Evolutionary conservation across 805 yeast species (phyloP), one percentile per base, ranked within the genome.

Genomic region (Huiozyma naganishii): DNA sequence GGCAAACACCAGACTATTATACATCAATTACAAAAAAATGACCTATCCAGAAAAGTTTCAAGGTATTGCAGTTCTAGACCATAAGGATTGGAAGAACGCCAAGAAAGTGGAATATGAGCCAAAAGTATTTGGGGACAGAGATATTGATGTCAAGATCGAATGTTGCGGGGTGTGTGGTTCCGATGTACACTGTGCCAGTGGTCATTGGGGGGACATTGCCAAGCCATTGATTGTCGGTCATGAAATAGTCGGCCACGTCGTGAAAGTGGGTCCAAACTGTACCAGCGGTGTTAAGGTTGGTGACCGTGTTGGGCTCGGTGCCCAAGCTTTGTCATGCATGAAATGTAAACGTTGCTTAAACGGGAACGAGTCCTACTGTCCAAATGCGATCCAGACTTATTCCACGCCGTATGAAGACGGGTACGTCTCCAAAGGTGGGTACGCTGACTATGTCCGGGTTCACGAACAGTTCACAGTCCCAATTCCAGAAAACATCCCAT

Each of bases 291-390:
- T 70, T 64, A 66, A 74, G 70, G 59, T 80, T 13, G 95, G 94
- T 44, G 80, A 85, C 51, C 70, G 86, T 50, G 92, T 83, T 28
- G 95, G 90, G 43, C 72, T 83, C 41, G 95, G 95, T 52, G 90
- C 92, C 27, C 79, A 76, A 55, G 68, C 72, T 27, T 67, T 65
- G 45, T 67, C 83, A 34, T 84, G 94, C 66, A 61, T 70, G 44
- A 65, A 73, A 11, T 85, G 94, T 65, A 55, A 68, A 40, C 69
- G 77, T 55, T 85, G 88, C 70, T 58, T 68, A 23, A 48, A 55
- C 34, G 70, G 68, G 52, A 71, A 78, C 57, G 82, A 80, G 52
- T 70, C 65, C 49, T 76, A 74, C 67, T 83, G 94, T 66, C 40
- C 59, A 9, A 57, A 68, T 10, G 40, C 51, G 11, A 70, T 71